Evolutionary conservation across 352 stramenopile species (phyloP), one percentile per base, ranked within the genome.

Genomic region (Pythium sukuiense): DNA sequence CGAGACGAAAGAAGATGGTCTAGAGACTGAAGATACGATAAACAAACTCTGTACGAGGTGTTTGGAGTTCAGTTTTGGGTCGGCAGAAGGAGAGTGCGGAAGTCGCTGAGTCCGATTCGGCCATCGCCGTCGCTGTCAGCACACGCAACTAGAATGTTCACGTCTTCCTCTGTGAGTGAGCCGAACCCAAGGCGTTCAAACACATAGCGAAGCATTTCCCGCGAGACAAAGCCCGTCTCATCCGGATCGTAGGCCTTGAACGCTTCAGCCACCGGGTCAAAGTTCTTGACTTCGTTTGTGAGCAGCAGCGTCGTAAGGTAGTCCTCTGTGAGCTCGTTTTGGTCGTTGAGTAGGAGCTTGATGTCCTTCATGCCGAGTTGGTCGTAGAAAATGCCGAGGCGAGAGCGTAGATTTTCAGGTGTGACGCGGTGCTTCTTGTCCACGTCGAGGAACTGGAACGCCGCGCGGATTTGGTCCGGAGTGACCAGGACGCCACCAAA

Each of bases 361-460:
- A 89, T 85, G 61, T 97, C 90, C 56, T 90, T 90, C 39, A 82
- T 60, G n/a, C 74, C 87, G 74, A 97, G 76, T 24, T 92, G 87
- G 67, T 93, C 87, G 76, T 96, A 96, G 62, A 97, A 97, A 43
- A 94, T 83, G 26, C 85, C 75, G 0, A 97, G 75, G 13, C 88
- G 67, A 35, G 90, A 77, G n/a, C 80, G 76, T 32, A 97, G 72
- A 57, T 90, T 94, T 5, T 84, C 74, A n/a, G 92, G 61, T 29
- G 88, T 97, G 54, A 97, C 85, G 35, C 77, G 76, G 29, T 87
- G 77, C 54, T 83, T 92, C 48, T 79, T 76, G 46, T 97, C 88
- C 9, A 95, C 63, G 73, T 97, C 91, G 14, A 97, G 86, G 69
- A 97, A 97, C 61, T 96, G 78, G 74, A 97, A 97, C 37, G 88